These are phyloP conservation scores for Murraya koenigii DNA, from an alignment of 345 rosid genomes.

Conservation along the genomic window DNA sequence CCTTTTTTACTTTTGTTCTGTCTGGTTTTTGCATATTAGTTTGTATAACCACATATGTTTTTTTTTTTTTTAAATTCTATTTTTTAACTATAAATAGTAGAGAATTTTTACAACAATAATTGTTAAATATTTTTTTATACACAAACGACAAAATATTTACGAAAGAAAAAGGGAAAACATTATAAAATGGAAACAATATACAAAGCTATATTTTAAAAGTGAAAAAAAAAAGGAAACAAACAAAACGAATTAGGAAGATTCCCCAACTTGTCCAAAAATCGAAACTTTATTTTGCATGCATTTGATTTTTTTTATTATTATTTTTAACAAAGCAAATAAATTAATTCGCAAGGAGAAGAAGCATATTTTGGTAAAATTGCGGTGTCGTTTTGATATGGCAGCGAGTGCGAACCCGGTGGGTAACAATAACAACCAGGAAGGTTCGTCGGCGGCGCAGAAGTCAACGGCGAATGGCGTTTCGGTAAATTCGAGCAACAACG, in stretches of 20 bases:
- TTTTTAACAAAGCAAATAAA: neutral
- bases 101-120: too few relatives aligned
- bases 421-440: conserved; percentile 48
- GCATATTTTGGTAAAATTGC: neutral
- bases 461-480: conserved; percentile 41
- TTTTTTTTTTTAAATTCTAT: too few relatives aligned
- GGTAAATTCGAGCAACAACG: conserved; percentile 45
- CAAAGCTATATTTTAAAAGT: neutral
- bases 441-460: conserved; percentile 39
- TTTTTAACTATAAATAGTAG: too few relatives aligned
- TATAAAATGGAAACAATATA: neutral
- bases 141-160: neutral
- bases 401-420: conserved; percentile 67
- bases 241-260: neutral
- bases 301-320: neutral
- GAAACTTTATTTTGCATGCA: neutral
- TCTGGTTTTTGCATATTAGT: neutral
- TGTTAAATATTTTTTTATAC: too few relatives aligned
- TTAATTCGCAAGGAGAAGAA: neutral
- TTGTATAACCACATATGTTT: too few relatives aligned
- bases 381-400: conserved; percentile 35
- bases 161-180: neutral
- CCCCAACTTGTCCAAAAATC: neutral
- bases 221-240: neutral
- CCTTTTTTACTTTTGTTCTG: neutral